Percentiles rank a stretch among this genome's conserved stretches.
Evolutionary conservation across 192 early-diverging fungal genomes (phyloP).

Genomic region (Linnemannia hyalina): DNA sequence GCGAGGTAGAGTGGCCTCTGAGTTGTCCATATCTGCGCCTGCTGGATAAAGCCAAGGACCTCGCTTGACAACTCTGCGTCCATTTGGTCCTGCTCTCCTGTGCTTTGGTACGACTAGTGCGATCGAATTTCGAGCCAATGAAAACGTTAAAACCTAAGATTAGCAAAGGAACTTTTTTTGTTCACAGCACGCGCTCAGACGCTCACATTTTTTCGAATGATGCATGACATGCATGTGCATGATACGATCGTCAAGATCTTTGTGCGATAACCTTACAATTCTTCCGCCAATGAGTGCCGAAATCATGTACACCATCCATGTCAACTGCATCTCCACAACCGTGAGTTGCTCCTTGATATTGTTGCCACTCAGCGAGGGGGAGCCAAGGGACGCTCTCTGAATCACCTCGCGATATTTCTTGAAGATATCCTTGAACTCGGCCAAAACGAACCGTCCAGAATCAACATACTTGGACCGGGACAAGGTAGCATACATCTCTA

Average conservation of each 20-base stretch:
- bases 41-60: constrained; percentile 77
- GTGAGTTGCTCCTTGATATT: constrained; percentile 61
- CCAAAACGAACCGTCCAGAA: constrained; percentile 54
- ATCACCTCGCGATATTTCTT: constrained; percentile 42
- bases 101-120: constrained; percentile 71
- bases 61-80: constrained; percentile 83
- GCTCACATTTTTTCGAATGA: constrained; percentile 7
- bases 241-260: neutral
- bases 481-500: constrained; percentile 78
- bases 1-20: constrained; percentile 65
- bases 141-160: neutral
- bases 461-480: constrained; percentile 77
- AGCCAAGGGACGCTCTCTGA: constrained; percentile 31
- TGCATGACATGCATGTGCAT: constrained; percentile 3
- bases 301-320: constrained; percentile 86
- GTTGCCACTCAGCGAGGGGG: constrained; percentile 36
- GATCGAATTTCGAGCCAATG: constrained; percentile 16
- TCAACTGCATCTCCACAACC: constrained; percentile 73
- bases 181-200: neutral
- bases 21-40: constrained; percentile 66
- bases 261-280: constrained; percentile 55
- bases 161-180: neutral
- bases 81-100: constrained; percentile 83
- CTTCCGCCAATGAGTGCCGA: constrained; percentile 78
- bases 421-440: constrained; percentile 36